These are phyloP conservation scores for Rhizophora mangle DNA, from an alignment of 345 rosid genomes.

Conservation along the genomic window DNA sequence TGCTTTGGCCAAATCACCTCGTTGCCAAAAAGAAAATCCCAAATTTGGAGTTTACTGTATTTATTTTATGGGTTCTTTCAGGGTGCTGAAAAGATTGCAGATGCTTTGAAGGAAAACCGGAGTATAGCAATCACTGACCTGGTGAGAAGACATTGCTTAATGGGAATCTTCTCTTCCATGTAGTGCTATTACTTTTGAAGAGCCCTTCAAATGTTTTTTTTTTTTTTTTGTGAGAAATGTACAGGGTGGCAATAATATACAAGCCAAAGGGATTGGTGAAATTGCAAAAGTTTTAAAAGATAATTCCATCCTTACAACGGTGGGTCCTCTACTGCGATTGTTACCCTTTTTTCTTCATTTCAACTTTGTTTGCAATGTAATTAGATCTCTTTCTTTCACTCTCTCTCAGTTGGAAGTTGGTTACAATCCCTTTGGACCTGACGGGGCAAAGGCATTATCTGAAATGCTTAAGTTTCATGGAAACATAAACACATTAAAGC, in stretches of 20 bases:
- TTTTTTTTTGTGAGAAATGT: slow-evolving; percentile 11
- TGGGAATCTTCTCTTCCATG: background rate
- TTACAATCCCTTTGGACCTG: slow-evolving; percentile 89
- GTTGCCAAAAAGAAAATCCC: background rate
- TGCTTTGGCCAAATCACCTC: background rate
- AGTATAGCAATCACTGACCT: slow-evolving; percentile 70
- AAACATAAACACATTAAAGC: slow-evolving; percentile 76
- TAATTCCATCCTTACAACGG: slow-evolving; percentile 66
- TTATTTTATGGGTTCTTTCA: slow-evolving; percentile 30
- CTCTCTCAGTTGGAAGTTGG: slow-evolving; percentile 74
- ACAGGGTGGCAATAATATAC: slow-evolving; percentile 96
- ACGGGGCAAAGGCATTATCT: slow-evolving; percentile 76
- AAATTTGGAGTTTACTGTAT: slow-evolving; percentile 11
- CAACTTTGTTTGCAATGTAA: slow-evolving; percentile 15
- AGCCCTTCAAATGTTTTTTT: background rate
- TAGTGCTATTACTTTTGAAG: background rate
- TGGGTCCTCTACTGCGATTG: slow-evolving; percentile 27
- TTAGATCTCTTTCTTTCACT: slow-evolving; percentile 1
- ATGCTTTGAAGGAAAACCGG: slow-evolving; percentile 79
- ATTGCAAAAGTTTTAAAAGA: slow-evolving; percentile 78
- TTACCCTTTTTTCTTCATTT: slow-evolving; percentile 1
- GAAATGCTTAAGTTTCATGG: slow-evolving; percentile 96
- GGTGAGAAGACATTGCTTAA: slow-evolving; percentile 45
- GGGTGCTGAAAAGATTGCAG: slow-evolving; percentile 91
- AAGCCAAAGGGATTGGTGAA: slow-evolving; percentile 62